A percentile compares a stretch with the other conserved stretches of the same genome.
Evolutionary conservation across 2,329 filamentous ascomycete species (phyloP).

Genomic region (Pyrenochaeta sp.): DNA sequence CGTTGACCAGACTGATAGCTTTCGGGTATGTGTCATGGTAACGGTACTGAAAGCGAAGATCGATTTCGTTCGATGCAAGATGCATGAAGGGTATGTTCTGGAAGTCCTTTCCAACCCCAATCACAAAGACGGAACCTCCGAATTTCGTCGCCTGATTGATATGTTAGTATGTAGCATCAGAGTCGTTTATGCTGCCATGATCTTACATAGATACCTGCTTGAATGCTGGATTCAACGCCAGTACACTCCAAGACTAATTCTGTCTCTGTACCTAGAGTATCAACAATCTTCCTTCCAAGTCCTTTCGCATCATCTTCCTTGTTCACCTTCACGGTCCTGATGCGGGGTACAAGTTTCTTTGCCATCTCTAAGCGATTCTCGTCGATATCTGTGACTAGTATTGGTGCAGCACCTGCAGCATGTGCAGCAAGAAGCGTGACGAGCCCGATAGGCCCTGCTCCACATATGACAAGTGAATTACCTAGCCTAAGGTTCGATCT

Average conservation of each 20-base stretch:
- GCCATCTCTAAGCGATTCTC: conserved; percentile 50
- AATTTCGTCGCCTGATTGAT: conserved; percentile 43
- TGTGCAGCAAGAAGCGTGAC: conserved; percentile 24
- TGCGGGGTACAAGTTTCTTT: conserved; percentile 46
- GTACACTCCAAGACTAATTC: conserved; percentile 48
- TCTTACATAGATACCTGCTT: background rate
- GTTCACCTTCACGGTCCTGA: conserved; percentile 36
- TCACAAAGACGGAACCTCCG: conserved; percentile 49
- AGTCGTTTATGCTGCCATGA: background rate
- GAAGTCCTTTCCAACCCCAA: conserved; percentile 47
- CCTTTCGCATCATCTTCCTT: conserved; percentile 48
- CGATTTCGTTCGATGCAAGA: conserved; percentile 48
- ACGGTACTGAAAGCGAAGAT: conserved; percentile 51
- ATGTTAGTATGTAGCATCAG: conserved; percentile 12
- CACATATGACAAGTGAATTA: conserved; percentile 11
- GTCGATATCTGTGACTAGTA: conserved; percentile 57
- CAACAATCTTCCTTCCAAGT: conserved; percentile 46
- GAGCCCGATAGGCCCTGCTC: conserved; percentile 21
- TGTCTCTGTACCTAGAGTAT: conserved; percentile 41
- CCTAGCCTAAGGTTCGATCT: conserved; percentile 8
- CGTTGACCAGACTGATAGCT: conserved; percentile 51
- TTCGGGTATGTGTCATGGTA: conserved; percentile 53
- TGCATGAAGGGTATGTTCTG: conserved; percentile 53
- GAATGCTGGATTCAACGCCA: conserved; percentile 42
- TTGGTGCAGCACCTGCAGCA: conserved; percentile 54